A percentile compares a stretch with the other conserved stretches of the same genome.
Evolutionary conservation across 2,329 filamentous ascomycete species (phyloP).

Genomic region (Dactylellina cionopaga): DNA sequence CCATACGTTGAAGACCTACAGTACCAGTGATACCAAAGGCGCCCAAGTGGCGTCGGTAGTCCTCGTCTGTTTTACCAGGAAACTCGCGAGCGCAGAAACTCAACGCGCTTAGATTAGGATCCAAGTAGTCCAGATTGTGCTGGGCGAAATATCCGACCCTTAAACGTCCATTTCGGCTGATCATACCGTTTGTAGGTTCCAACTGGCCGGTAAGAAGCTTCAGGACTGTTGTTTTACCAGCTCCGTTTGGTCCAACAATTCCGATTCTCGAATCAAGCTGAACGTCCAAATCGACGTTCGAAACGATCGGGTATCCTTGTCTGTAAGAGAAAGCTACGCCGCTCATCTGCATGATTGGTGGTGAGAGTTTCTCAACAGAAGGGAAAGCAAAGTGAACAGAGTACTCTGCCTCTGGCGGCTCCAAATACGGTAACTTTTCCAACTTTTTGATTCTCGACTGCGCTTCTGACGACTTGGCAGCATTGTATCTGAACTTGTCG

Average conservation of each 20-base stretch:
- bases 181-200: slow-evolving; percentile 77
- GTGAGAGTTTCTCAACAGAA: slow-evolving; percentile 95
- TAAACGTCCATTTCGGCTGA: slow-evolving; percentile 86
- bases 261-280: slow-evolving; percentile 98
- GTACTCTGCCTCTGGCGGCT: slow-evolving; percentile 91
- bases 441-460: slow-evolving; percentile 99
- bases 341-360: slow-evolving; percentile 97
- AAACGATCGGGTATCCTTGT: slow-evolving; percentile 79
- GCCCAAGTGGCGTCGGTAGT: slow-evolving; percentile 93
- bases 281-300: slow-evolving; percentile 91
- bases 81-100: slow-evolving; percentile 95
- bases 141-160: slow-evolving; percentile 97
- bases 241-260: slow-evolving; percentile 98
- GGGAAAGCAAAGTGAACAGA: slow-evolving; percentile 97
- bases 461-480: slow-evolving; percentile 96
- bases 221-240: slow-evolving; percentile 97
- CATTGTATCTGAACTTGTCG: slow-evolving; percentile 99
- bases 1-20: slow-evolving; percentile 97
- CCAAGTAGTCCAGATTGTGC: slow-evolving; percentile 95
- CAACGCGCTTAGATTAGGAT: slow-evolving; percentile 87
- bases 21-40: slow-evolving; percentile 92
- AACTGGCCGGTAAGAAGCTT: slow-evolving; percentile 95
- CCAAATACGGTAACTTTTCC: slow-evolving; percentile 92
- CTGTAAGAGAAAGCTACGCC: slow-evolving; percentile 90
- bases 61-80: slow-evolving; percentile 90